These are phyloP conservation scores for Cladosporium sp. DNA, from an alignment of 2,329 filamentous ascomycete genomes.

Conservation along the genomic window DNA sequence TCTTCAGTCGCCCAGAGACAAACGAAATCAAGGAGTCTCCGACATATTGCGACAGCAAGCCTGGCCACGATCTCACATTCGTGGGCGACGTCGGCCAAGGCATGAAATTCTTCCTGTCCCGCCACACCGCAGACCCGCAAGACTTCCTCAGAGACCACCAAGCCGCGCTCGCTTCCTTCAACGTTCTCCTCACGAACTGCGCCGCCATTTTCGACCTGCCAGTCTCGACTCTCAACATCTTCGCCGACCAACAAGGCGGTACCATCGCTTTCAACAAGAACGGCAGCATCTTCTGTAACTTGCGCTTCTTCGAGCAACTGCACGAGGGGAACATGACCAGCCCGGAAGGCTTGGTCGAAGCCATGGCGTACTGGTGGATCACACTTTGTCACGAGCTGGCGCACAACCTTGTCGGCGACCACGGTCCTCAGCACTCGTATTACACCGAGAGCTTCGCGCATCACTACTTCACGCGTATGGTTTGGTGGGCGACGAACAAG, in stretches of 20 bases:
- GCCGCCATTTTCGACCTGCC: conserved; percentile 72
- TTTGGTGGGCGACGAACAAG: conserved; percentile 38
- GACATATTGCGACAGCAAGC: conserved; percentile 80
- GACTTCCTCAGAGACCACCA: conserved; percentile 63
- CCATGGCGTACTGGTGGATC: conserved; percentile 87
- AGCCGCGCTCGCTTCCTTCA: conserved; percentile 68
- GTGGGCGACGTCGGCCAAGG: conserved; percentile 69
- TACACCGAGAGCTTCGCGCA: conserved; percentile 82
- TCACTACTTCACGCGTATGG: conserved; percentile 73
- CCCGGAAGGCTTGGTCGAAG: conserved; percentile 61
- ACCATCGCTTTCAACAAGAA: conserved; percentile 91
- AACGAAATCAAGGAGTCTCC: conserved; percentile 73
- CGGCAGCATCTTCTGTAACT: conserved; percentile 91
- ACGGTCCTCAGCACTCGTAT: conserved; percentile 77
- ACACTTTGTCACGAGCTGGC: conserved; percentile 94
- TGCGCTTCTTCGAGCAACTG: conserved; percentile 79
- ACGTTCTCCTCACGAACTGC: conserved; percentile 67
- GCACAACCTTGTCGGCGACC: conserved; percentile 81
- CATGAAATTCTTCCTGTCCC: conserved; percentile 72
- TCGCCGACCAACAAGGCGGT: conserved; percentile 74
- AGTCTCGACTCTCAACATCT: conserved; percentile 74
- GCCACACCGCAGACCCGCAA: conserved; percentile 51
- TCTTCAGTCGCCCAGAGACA: conserved; percentile 73
- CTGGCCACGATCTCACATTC: conserved; percentile 71
- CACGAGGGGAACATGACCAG: conserved; percentile 57